Evolutionary conservation across 768 basidiomycete genomes (phyloP), one percentile per base, ranked within the genome.

Genomic region (Hygrophorus russula): DNA sequence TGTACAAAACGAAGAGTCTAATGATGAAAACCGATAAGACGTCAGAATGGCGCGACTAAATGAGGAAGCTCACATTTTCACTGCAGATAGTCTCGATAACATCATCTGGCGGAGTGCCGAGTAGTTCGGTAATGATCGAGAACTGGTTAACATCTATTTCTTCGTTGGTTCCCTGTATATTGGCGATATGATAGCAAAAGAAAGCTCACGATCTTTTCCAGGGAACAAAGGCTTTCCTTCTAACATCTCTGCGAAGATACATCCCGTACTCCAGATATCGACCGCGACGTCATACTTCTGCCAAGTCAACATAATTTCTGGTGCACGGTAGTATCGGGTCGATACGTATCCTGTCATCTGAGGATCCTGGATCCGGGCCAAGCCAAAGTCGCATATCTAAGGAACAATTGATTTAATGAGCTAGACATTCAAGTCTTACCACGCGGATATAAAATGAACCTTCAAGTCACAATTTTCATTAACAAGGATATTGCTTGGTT

Each of bases 341-440:
- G 96, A 98, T 48, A 98, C 96, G 59, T 98, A 99, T 49, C 96
- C 96, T 1, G 96, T 99, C 96, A 99, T 99, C 61, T 99, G 96
- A 4, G 94, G 94, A 60, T 99, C 96, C 64, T 98, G 96, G 50
- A 99, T 93, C 41, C 96, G 87, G 29, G 96, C 96, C 32, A 99
- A 73, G 46, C 96, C 96, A 62, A 99, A 99, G 64, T 99, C 96
- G 59, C 96, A 99, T 56, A 98, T 98, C 91, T 92, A 41, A 20
- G 37, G 47, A 47, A 20, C 35, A 46, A 41, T 45, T 37, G 46
- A 52, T 38, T 15, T 45, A 32, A 47, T 29, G 38, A 13, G 19
- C 27, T 30, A 40, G 44, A 33, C 3, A 40, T 20, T 27, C 31
- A 9, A 48, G 24, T 24, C 24, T 24, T 24, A 24, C 24, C 24